Base-by-base conservation (phyloP, 306 rosid genomes). In the Boehmeria nivea region DNA sequence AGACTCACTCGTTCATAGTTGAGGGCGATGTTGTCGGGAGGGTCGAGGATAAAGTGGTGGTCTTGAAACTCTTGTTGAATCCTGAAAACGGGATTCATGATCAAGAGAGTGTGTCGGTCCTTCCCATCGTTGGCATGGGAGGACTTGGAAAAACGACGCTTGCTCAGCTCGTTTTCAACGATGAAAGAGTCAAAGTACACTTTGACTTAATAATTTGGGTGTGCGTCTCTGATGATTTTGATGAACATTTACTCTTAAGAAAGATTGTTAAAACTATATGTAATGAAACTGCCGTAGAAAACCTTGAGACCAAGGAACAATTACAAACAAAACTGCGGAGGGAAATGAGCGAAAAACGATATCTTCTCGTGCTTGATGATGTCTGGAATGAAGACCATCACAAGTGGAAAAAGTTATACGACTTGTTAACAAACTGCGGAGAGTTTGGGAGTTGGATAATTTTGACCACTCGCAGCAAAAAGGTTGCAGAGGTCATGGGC, bases 81-180 rank as follows among this genome's bases (percentile, higher is more conserved):
- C 16, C 31, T 6, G 13, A 17, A 8, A 18, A 10, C 19, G 2
- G 12, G 6, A 17, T 16, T 9, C 49, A n/a, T n/a, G n/a, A 8
- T 44, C 17, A 13, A 13, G 53, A 48, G 28, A 4, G 15, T 6
- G 17, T 48, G 17, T 22, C 17, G 1, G 31, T 48, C 31, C 7
- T 48, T 21, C 17, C 53, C 16, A 23, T 48, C 1, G 31, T 48
- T 14, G 53, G 53, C 28, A 48, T 21, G 53, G 53, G 53, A 48
- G 53, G 53, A 14, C 31, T 48, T 1, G 53, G 53, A 48, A 48
- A 48, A 3, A 48, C 53, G 22, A 48, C 53, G 6, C 31, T 48
- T 2, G 53, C 53, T 48, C 31, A 23, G 1, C 11, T 22, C 3
- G 31, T 48, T 20, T 48, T 9, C 15, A 48, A 48, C 8, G 18